Conservation (phyloP, 2,329 filamentous ascomycete species). For the Diplodia mutila region DNA sequence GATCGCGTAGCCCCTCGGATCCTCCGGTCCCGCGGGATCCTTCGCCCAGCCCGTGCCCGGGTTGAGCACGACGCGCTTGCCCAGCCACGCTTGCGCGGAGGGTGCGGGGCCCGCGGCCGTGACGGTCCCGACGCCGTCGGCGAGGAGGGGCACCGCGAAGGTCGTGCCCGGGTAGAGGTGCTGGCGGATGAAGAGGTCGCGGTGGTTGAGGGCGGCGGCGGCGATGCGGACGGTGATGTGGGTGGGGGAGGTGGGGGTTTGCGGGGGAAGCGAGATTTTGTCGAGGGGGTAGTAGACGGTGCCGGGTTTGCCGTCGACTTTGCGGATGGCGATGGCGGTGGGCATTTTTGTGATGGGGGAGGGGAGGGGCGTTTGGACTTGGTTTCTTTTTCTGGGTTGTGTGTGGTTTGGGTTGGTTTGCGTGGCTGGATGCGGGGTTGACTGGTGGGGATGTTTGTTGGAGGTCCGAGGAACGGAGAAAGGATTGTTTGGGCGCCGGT, state of each 20-base stretch:
- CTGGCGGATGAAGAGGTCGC: slow-evolving; percentile 92
- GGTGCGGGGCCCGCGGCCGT: slow-evolving; percentile 62
- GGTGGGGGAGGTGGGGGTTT: slow-evolving; percentile 40
- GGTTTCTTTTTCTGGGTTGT: not conserved
- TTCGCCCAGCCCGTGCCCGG: slow-evolving; percentile 79
- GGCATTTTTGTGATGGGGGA: slow-evolving; percentile 44
- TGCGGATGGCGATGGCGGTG: slow-evolving; percentile 64
- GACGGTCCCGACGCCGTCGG: slow-evolving; percentile 81
- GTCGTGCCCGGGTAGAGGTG: slow-evolving; percentile 86
- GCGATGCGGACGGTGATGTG: slow-evolving; percentile 77
- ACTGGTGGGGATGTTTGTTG: not conserved
- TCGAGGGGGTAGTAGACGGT: slow-evolving; percentile 77
- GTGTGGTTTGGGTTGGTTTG: not conserved
- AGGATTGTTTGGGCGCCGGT: not conserved
- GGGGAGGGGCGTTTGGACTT: too few species aligned
- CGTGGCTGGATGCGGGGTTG: not conserved
- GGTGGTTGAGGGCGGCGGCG: slow-evolving; percentile 87
- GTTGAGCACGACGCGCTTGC: slow-evolving; percentile 75
- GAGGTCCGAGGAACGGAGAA: not conserved
- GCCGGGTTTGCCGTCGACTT: slow-evolving; percentile 80
- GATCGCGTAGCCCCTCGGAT: slow-evolving; percentile 61
- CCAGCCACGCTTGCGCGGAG: slow-evolving; percentile 59
- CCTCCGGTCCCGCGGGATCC: slow-evolving; percentile 73
- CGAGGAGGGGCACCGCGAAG: slow-evolving; percentile 76
- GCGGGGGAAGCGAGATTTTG: slow-evolving; percentile 36